A percentile compares a stretch with the other conserved stretches of the same genome.
Conservation (phyloP, 331 rosid genomes). For the Pyrus hybrid region DNA sequence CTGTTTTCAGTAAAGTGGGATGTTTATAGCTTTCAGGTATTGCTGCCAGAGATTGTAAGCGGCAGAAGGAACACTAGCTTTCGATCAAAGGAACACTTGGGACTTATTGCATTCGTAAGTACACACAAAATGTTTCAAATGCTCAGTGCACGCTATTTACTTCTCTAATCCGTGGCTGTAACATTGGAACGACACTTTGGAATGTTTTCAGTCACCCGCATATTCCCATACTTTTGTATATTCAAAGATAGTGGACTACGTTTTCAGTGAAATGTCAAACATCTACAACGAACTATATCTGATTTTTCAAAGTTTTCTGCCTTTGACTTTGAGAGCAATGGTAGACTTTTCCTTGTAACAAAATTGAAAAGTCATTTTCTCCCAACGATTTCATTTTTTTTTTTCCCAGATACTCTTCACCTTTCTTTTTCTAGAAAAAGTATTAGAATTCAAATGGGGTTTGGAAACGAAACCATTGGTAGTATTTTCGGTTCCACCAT, state of each 20-base stretch:
- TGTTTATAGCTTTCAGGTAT: constrained; percentile 67
- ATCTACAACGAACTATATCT: too few relatives aligned
- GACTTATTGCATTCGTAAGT: constrained; percentile 63
- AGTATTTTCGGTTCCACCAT: not conserved
- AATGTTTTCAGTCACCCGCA: not conserved
- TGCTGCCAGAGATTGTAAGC: constrained; percentile 54
- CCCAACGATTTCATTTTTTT: too few relatives aligned
- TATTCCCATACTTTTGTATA: too few relatives aligned
- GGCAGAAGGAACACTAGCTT: constrained; percentile 51
- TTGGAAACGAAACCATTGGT: not conserved
- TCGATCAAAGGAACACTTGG: too few relatives aligned
- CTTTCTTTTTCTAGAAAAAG: not conserved
- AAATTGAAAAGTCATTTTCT: not conserved
- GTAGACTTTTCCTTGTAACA: not conserved
- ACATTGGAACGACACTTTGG: not conserved
- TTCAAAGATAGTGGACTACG: too few relatives aligned
- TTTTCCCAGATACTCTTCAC: not conserved
- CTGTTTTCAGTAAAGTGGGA: constrained; percentile 68
- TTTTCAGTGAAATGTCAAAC: too few relatives aligned
- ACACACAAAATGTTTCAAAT: not conserved
- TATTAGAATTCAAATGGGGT: not conserved
- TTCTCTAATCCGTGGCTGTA: not conserved
- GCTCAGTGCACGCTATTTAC: not conserved
- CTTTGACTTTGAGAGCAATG: not conserved
- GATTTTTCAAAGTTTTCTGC: not conserved